These are phyloP conservation scores for Fusarium begoniae DNA, from an alignment of 2,329 filamentous ascomycete genomes.

Conservation along the genomic window DNA sequence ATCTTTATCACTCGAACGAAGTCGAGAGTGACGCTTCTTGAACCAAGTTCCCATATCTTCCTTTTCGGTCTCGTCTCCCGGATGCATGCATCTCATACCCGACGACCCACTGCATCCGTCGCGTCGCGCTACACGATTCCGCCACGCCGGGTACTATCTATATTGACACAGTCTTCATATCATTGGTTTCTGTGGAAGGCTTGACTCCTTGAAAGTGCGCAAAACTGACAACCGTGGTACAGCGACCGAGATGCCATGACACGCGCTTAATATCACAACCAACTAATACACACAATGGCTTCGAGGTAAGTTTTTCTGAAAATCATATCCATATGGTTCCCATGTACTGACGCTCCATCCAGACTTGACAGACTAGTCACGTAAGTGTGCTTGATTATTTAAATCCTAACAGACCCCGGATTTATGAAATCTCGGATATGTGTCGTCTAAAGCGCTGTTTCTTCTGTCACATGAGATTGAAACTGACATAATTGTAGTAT, in stretches of 20 bases:
- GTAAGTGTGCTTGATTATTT: slow-evolving; percentile 63
- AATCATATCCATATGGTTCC: not conserved
- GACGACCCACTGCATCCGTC: slow-evolving; percentile 39
- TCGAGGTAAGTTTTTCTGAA: slow-evolving; percentile 57
- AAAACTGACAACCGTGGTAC: slow-evolving; percentile 23
- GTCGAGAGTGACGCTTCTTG: slow-evolving; percentile 19
- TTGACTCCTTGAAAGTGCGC: not conserved
- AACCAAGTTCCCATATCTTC: slow-evolving; percentile 6
- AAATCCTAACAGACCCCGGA: not conserved
- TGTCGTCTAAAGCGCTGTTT: not conserved
- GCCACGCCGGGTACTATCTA: slow-evolving; percentile 35
- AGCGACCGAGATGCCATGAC: slow-evolving; percentile 45
- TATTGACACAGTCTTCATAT: slow-evolving; percentile 17
- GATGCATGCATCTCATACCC: slow-evolving; percentile 41
- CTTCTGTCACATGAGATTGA: not conserved
- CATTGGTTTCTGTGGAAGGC: slow-evolving; percentile 10
- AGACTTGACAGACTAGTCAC: slow-evolving; percentile 88
- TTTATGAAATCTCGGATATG: not conserved
- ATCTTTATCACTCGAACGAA: slow-evolving; percentile 1
- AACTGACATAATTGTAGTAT: slow-evolving; percentile 65
- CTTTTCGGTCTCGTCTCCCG: slow-evolving; percentile 16
- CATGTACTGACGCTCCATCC: slow-evolving; percentile 26
- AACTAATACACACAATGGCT: slow-evolving; percentile 60
- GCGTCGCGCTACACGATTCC: slow-evolving; percentile 44
- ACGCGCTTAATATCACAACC: slow-evolving; percentile 27